phyloP scores from a whole-genome alignment of 495 filamentous ascomycete species.

The Extremus antarcticus region DNA sequence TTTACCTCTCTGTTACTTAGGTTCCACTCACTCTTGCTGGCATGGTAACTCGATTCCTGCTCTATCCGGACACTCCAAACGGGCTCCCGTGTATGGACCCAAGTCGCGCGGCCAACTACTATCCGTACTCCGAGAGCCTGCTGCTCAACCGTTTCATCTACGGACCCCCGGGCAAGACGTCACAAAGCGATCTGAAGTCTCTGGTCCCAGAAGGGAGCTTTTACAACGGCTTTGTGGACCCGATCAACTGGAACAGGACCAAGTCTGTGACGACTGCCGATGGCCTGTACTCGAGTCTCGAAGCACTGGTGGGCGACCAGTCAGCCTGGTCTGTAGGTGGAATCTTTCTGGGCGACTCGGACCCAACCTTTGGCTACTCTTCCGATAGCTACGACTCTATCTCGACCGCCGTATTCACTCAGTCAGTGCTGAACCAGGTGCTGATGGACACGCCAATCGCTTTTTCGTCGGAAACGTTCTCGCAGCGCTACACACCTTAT shows the following conservation, averaged over 20 bases:
- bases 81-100: conserved; percentile 24
- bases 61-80: conserved; percentile 33
- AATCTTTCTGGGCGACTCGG: conserved; percentile 32
- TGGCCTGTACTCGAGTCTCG: neutral
- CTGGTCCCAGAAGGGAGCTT: neutral
- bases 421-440: conserved; percentile 57
- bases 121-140: neutral
- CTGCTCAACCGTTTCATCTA: neutral
- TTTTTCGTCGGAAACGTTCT: conserved; percentile 57
- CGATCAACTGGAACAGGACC: neutral
- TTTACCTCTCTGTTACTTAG: too few species aligned
- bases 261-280: neutral
- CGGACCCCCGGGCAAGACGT: neutral
- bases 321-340: neutral
- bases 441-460: conserved; percentile 56
- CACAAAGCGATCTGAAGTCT: neutral
- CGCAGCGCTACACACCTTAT: conserved; percentile 50
- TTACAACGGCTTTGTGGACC: neutral
- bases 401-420: conserved; percentile 40
- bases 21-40: conserved; percentile 68
- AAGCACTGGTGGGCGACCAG: neutral
- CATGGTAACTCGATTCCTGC: conserved; percentile 55
- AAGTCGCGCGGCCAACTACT: neutral
- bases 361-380: conserved; percentile 35
- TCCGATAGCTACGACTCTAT: conserved; percentile 11